These are phyloP conservation scores for Plasmopara viticola DNA, from an alignment of 352 stramenopile genomes.

Conservation along the genomic window DNA sequence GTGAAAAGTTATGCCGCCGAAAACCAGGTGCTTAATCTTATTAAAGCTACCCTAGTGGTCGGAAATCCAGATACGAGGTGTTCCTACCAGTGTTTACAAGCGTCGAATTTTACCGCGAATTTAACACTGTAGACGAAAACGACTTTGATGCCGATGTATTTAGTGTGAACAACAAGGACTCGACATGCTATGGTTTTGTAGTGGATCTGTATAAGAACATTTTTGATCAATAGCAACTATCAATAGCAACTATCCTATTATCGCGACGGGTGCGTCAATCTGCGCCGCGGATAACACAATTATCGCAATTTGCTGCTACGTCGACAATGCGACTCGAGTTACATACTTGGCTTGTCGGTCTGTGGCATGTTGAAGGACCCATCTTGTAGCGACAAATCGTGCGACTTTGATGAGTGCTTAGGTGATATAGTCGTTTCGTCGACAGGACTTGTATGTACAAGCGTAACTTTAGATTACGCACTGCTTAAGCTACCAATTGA, in stretches of 20 bases:
- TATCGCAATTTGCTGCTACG: constrained; percentile 45
- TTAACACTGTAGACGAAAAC: constrained; percentile 9
- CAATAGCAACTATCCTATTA: constrained; percentile 27
- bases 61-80: constrained; percentile 20
- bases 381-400: constrained; percentile 33
- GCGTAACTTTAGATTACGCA: constrained; percentile 51
- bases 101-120: constrained; percentile 48
- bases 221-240: constrained; percentile 46
- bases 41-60: constrained; percentile 27
- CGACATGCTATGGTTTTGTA: constrained; percentile 50
- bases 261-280: constrained; percentile 1
- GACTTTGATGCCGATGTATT: constrained; percentile 1
- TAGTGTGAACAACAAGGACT: background rate
- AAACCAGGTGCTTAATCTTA: constrained; percentile 39
- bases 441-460: constrained; percentile 39
- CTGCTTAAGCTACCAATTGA: constrained; percentile 39
- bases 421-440: constrained; percentile 41
- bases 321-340: constrained; percentile 18
- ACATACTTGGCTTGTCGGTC: constrained; percentile 36
- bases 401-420: constrained; percentile 33
- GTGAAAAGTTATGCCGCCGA: constrained; percentile 35
- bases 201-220: constrained; percentile 47
- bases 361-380: constrained; percentile 47
- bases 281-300: too few species aligned
- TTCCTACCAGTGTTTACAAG: constrained; percentile 34